Conservation (phyloP, 2,329 filamentous ascomycete species). For the Xylaria sp. region DNA sequence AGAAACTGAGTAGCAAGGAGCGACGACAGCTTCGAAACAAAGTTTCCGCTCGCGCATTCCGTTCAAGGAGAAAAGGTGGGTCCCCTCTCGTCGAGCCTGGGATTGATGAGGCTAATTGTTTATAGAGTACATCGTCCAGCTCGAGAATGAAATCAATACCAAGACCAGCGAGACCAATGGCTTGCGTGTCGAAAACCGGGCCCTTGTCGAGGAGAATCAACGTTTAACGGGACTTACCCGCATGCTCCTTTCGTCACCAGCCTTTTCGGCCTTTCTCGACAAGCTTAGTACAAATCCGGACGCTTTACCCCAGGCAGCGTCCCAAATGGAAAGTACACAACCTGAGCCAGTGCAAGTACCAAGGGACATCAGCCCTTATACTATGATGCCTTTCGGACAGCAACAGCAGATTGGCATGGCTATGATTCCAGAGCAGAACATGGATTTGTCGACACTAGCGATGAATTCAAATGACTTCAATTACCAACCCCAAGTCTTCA, state of each 20-base stretch:
- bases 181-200: conserved; percentile 79
- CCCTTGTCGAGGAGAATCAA: conserved; percentile 83
- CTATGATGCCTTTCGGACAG: conserved; percentile 56
- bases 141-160: conserved; percentile 84
- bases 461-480: conserved; percentile 60
- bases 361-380: conserved; percentile 71
- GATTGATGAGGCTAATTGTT: conserved; percentile 52
- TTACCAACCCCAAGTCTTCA: conserved; percentile 74
- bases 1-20: conserved; percentile 99
- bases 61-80: conserved; percentile 96
- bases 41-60: conserved; percentile 96
- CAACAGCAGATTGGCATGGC: conserved; percentile 78
- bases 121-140: conserved; percentile 94
- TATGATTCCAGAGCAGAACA: conserved; percentile 78
- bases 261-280: conserved; percentile 82
- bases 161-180: conserved; percentile 85
- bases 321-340: conserved; percentile 48
- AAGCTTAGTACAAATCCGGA: conserved; percentile 67
- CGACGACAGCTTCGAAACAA: conserved; percentile 97
- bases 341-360: conserved; percentile 57
- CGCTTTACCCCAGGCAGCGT: conserved; percentile 44
- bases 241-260: conserved; percentile 79
- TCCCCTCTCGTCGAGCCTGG: neutral
- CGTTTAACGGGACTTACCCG: conserved; percentile 78
- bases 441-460: conserved; percentile 76